phyloP scores from a whole-genome alignment of 257 asterid genomes.

The Solanum clarkiae region DNA sequence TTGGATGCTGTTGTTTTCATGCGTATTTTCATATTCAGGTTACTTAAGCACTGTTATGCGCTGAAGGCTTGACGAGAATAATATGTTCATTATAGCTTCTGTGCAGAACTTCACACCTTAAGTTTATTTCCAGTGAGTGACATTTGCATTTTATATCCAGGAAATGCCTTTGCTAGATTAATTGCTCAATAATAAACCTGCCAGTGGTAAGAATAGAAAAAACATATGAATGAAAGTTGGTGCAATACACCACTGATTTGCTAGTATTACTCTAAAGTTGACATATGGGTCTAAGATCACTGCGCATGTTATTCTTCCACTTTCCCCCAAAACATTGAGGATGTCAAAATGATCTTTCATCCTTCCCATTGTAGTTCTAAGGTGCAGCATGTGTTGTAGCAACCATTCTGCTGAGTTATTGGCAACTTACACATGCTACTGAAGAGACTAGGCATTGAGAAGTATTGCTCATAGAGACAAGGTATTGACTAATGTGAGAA shows the following conservation, averaged over 20 bases:
- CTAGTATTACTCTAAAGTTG: not conserved
- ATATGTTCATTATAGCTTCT: not conserved
- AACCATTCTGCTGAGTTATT: not conserved
- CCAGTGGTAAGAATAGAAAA: not conserved
- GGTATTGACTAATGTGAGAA: not conserved
- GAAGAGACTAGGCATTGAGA: not conserved
- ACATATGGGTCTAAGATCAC: not conserved
- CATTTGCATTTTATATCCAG: not conserved
- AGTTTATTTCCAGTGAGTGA: not conserved
- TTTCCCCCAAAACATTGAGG: not conserved
- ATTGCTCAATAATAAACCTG: not conserved
- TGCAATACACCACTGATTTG: not conserved
- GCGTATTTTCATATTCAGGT: conserved; percentile 83
- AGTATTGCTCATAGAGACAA: not conserved
- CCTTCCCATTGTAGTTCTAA: not conserved
- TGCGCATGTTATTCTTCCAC: not conserved
- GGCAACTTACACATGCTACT: not conserved
- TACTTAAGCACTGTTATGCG: not conserved
- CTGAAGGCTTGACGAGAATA: not conserved
- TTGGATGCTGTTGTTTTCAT: conserved; percentile 94
- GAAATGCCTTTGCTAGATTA: not conserved
- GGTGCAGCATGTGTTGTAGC: not conserved
- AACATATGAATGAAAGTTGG: not conserved
- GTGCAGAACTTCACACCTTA: not conserved
- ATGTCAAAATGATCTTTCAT: not conserved